Base-by-base conservation (phyloP, 2,329 filamentous ascomycete species). In the Paraconiothyrium sp. region DNA sequence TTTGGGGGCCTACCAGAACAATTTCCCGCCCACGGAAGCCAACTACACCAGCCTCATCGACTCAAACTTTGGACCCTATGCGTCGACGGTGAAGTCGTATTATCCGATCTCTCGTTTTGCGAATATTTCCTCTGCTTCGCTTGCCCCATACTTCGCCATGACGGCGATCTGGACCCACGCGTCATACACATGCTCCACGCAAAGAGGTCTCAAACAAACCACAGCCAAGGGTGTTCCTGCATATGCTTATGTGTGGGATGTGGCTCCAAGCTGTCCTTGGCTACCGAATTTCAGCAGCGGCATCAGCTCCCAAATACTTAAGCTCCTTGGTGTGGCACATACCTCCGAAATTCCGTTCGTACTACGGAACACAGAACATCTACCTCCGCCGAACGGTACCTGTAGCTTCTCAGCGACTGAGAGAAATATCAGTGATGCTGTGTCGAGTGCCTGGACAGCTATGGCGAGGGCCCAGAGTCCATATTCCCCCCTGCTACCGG, bases 211-310 rank as follows among this genome's bases (percentile, higher is more conserved):
- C 7, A 41, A 20, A 20, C 41, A 32, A 30, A 20, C 50, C 3
- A 16, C 8, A 30, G 50, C 16, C 2, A 54, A 54, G 6, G 50
- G 50, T 5, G 24, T 54, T 20, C 50, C 50, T n/a, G 50, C 50
- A 30, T 54, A 41, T 24, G 50, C 50, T 7, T 54, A 41, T 35
- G 11, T 43, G 3, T 54, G 50, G 50, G 50, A 41, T 10, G 35
- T 43, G n/a, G 20, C 50, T 16, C 50, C 50, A 30, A 54, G 50
- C 37, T 54, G 50, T 30, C 35, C 50, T 5, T 54, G 50, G 50
- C 5, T 4, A 16, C 6, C 50, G 6, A 11, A 43, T 20, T 16
- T 54, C 11, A 34, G 13, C 27, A 30, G 22, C 30, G 16, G 20
- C 22, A 22, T 14, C 30, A 16, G 11, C n/a, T 9, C 49, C 20